Evolutionary conservation across 371 early-diverging fungal species (phyloP).

Genomic region (Lichtheimia hyalospora): DNA sequence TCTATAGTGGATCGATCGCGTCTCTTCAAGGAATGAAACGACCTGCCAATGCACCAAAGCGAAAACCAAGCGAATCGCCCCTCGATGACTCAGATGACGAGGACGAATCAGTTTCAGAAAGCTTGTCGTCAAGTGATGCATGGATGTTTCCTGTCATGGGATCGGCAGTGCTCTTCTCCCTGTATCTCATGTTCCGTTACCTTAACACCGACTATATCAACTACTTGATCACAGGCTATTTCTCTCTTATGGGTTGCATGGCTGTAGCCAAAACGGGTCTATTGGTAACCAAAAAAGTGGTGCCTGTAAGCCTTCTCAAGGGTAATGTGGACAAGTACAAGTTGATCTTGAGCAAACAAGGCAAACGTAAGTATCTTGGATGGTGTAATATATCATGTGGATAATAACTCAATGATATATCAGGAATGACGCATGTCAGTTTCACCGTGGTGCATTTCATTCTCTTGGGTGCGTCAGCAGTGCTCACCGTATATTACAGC

Average conservation of each 20-base stretch:
- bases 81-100: constrained; percentile 52
- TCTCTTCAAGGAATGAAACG: constrained; percentile 76
- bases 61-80: constrained; percentile 26
- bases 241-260: constrained; percentile 79
- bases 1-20: constrained; percentile 83
- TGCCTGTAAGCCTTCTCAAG: constrained; percentile 51
- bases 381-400: background rate
- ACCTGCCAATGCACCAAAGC: constrained; percentile 44
- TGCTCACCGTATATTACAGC: constrained; percentile 76
- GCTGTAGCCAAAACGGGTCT: constrained; percentile 72
- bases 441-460: constrained; percentile 78
- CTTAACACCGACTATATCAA: constrained; percentile 86
- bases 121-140: constrained; percentile 86
- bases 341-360: constrained; percentile 66
- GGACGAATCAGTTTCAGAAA: constrained; percentile 71
- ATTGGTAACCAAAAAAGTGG: constrained; percentile 47
- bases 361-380: constrained; percentile 57
- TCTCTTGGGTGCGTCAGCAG: constrained; percentile 55
- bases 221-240: constrained; percentile 84
- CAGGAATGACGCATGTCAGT: constrained; percentile 62
- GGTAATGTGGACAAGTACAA: constrained; percentile 63
- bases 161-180: constrained; percentile 77
- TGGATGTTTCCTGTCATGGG: constrained; percentile 93
- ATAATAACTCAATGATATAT: background rate
- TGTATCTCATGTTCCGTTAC: constrained; percentile 87